A percentile compares a stretch with the other conserved stretches of the same genome.
phyloP scores from a whole-genome alignment of 192 early-diverging fungal species.

The Lobosporangium transversale region DNA sequence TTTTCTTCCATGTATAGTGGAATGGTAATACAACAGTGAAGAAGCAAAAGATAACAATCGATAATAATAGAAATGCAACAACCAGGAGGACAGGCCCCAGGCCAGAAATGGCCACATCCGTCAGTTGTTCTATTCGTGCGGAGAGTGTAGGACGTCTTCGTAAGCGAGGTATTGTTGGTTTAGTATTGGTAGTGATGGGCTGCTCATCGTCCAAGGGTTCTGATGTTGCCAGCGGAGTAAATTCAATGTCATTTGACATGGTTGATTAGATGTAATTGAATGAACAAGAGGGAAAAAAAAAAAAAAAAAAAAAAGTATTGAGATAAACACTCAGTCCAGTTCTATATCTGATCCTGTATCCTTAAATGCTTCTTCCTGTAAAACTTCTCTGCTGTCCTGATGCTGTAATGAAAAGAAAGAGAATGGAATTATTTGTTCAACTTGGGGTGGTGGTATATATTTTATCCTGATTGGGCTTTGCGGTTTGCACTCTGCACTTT shows the following conservation, averaged over 20 bases:
- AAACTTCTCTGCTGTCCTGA: no score
- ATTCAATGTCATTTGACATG: slow-evolving; percentile 42
- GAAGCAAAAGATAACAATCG: slow-evolving; percentile 54
- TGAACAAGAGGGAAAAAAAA: no score
- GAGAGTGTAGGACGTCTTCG: slow-evolving; percentile 9
- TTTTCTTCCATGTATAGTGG: slow-evolving; percentile 54
- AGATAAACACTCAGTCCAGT: no score
- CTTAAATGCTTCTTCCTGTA: no score
- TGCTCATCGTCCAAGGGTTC: slow-evolving; percentile 31
- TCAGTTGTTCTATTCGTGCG: slow-evolving; percentile 14
- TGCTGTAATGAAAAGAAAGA: no score
- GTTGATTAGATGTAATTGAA: no score
- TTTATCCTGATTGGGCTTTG: no score
- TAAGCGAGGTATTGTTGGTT: not conserved
- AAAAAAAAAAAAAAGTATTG: no score
- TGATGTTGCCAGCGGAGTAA: slow-evolving; percentile 38
- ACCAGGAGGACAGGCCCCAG: slow-evolving; percentile 63
- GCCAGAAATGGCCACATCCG: slow-evolving; percentile 53
- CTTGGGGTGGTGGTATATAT: no score
- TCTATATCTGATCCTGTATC: no score
- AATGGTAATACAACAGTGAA: slow-evolving; percentile 62
- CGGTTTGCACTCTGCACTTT: no score
- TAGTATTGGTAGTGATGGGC: slow-evolving; percentile 13
- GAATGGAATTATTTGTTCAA: no score
- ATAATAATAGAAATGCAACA: slow-evolving; percentile 58